Percentiles rank a stretch among this genome's conserved stretches.
These are phyloP conservation scores for Erythrophleum fordii DNA, from an alignment of 306 rosid species.

Conservation along the genomic window DNA sequence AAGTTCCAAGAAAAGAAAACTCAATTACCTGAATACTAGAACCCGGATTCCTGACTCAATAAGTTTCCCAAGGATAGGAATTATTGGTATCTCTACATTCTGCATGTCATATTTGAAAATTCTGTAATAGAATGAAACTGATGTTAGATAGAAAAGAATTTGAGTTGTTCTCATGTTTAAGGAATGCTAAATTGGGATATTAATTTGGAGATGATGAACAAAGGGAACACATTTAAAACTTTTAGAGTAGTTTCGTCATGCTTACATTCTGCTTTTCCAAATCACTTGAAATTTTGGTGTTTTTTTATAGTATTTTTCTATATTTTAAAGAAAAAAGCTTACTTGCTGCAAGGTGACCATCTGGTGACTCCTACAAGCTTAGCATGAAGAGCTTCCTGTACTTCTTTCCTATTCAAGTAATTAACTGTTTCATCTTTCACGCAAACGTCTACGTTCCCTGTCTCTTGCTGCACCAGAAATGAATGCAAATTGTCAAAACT, in stretches of 20 bases:
- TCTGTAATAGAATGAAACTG: conserved; percentile 27
- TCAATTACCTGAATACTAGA: conserved; percentile 49
- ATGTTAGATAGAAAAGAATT: background rate
- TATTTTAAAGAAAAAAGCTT: background rate
- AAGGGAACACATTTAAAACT: too few species aligned
- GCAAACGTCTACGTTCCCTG: conserved; percentile 65
- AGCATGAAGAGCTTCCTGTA: conserved; percentile 73
- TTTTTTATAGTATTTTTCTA: background rate
- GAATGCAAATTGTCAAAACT: background rate
- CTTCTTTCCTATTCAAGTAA: conserved; percentile 71
- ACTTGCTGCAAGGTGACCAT: conserved; percentile 64
- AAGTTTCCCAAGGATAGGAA: conserved; percentile 45
- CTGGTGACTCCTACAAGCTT: conserved; percentile 56
- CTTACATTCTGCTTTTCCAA: too few species aligned
- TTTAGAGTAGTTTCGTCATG: background rate
- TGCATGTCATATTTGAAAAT: conserved; percentile 43
- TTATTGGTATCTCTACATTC: conserved; percentile 51
- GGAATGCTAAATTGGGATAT: too few species aligned
- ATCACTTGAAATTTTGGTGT: background rate
- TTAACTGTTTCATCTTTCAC: conserved; percentile 54
- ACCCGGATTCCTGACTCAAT: conserved; percentile 53
- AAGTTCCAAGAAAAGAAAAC: background rate
- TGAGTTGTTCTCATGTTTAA: too few species aligned
- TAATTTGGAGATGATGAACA: too few species aligned
- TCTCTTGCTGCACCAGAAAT: conserved; percentile 43